Conservation (phyloP, 768 basidiomycete species). For the Russula foetens region DNA sequence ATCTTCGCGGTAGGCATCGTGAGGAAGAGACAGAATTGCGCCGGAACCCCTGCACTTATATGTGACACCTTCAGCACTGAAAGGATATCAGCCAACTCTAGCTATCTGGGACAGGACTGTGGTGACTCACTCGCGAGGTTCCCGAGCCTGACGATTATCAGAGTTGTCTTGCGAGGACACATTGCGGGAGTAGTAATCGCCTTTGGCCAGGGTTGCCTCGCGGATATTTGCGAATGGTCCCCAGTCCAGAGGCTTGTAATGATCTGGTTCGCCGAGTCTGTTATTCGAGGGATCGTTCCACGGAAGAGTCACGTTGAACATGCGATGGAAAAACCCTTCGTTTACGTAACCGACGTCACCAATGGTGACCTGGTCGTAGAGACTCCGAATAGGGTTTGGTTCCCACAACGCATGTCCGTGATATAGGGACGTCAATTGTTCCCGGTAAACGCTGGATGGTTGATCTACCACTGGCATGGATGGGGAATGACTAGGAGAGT, state of each 20-base stretch:
- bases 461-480: no score
- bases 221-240: background rate
- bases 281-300: background rate
- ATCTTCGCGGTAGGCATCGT: background rate
- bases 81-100: background rate
- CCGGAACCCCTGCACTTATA: background rate
- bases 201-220: background rate
- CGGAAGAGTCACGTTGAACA: conserved; percentile 13
- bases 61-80: background rate
- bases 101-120: background rate
- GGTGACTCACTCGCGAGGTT: background rate
- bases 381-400: conserved; percentile 6
- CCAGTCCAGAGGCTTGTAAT: background rate
- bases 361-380: conserved; percentile 15
- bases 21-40: background rate
- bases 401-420: conserved; percentile 16
- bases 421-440: conserved; percentile 4
- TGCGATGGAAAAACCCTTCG: conserved; percentile 14
- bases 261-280: background rate
- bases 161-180: background rate
- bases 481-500: no score
- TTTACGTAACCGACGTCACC: conserved; percentile 21
- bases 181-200: background rate
- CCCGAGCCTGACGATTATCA: background rate
- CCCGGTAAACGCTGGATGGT: conserved; percentile 3